Conservation (phyloP, 371 early-diverging fungal genomes). For the Catenaria anguillulae region DNA sequence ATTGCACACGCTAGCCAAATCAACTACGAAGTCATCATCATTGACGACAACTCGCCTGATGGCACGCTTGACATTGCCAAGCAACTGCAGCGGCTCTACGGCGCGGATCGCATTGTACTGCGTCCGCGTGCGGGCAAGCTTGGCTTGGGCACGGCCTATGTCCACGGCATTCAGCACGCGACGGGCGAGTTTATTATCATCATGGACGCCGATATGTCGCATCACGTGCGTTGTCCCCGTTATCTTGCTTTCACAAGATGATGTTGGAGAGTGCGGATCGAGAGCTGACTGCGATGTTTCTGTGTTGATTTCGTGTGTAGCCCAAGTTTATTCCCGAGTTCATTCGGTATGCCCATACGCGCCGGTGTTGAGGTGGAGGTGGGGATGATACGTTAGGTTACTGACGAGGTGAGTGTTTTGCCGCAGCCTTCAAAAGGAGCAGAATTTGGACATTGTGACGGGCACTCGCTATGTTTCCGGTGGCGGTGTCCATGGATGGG, state of each 20-base stretch:
- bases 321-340: conserved; percentile 95
- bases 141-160: conserved; percentile 95
- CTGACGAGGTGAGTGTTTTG: no score
- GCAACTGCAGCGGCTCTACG: conserved; percentile 69
- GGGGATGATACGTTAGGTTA: no score
- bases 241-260: neutral
- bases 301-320: conserved; percentile 27
- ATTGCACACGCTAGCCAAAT: conserved; percentile 21
- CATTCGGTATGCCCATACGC: conserved; percentile 46
- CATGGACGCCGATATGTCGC: conserved; percentile 99
- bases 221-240: conserved; percentile 47
- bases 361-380: no score
- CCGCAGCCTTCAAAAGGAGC: conserved; percentile 61
- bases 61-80: conserved; percentile 89
- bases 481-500: conserved; percentile 98
- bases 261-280: neutral
- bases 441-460: conserved; percentile 85
- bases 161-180: conserved; percentile 85
- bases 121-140: conserved; percentile 91
- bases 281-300: neutral
- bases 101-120: conserved; percentile 72
- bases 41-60: conserved; percentile 98
- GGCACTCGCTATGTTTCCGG: conserved; percentile 82
- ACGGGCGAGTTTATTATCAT: conserved; percentile 91
- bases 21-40: conserved; percentile 92